A percentile compares a stretch with the other conserved stretches of the same genome.
phyloP scores from a whole-genome alignment of 2,329 filamentous ascomycete genomes.

The Pezicula neosporulosa region DNA sequence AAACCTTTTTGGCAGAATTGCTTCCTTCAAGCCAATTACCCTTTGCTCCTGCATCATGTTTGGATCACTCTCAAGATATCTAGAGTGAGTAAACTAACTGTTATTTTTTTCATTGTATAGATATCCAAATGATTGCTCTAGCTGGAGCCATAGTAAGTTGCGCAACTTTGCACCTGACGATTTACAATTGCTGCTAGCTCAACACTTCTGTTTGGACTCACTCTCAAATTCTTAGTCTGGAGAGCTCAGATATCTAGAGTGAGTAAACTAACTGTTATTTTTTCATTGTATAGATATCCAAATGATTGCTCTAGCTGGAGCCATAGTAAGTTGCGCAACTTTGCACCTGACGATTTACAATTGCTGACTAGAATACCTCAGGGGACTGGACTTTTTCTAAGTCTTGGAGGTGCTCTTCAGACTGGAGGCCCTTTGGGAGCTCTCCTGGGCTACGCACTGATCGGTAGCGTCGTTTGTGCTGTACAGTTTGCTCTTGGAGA shows the following conservation, averaged over 20 bases:
- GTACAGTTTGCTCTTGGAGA: slow-evolving; percentile 47
- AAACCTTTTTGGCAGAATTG: neutral
- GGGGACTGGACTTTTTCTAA: slow-evolving; percentile 47
- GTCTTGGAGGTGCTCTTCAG: slow-evolving; percentile 44
- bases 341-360: neutral
- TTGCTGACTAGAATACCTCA: slow-evolving; percentile 16
- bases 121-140: slow-evolving; percentile 33
- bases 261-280: no score
- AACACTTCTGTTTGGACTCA: no score
- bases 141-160: slow-evolving; percentile 31
- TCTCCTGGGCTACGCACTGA: slow-evolving; percentile 44
- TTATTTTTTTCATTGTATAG: no score
- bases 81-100: neutral
- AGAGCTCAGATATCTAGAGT: no score
- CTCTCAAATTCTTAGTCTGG: no score
- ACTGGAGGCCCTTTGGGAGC: slow-evolving; percentile 47
- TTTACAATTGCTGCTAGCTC: neutral
- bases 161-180: neutral
- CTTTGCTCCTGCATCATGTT: neutral
- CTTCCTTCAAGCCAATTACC: neutral
- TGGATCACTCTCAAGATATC: neutral
- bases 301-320: slow-evolving; percentile 37
- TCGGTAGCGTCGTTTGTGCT: slow-evolving; percentile 44
- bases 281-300: slow-evolving; percentile 8
- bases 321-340: slow-evolving; percentile 21